Base-by-base conservation (phyloP, 148 eudicot species). In the Heliamphora exappendiculata region DNA sequence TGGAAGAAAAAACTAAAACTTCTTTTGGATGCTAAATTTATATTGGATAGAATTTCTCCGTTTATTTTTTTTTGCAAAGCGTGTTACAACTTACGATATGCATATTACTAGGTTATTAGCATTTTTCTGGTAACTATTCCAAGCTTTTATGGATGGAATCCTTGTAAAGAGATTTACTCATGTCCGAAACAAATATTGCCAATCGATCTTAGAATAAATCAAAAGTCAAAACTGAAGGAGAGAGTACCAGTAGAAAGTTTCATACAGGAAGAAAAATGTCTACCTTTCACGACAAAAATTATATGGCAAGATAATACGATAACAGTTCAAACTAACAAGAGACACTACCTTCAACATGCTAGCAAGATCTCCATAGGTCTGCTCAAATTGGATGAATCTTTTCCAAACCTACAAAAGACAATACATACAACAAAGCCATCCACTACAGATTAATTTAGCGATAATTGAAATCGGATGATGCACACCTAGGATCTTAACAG, bases 351-450 rank as follows among this genome's bases (percentile, higher is more conserved):
- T 95, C 80, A 95, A 84, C 94, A 95, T 95, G 85, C 99, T 95
- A 65, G 96, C 83, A 82, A 95, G 97, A 82, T 95, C 99, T 84
- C 99, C 99, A 81, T 95, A 95, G 60, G 88, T 92, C 83, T 92
- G 96, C 89, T 95, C 99, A 85, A 95, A 95, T 75, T 95, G 87
- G n/a, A 77, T 73, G 79, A 92, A 95, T 76, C 88, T 89, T 81
- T 92, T 91, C 99, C 99, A 95, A 64, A 95, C 92, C 99, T 95
- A 81, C 75, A 81, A n/a, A 58, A 53, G 71, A 78, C 59, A 81
- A 75, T 12, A 20, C 31, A 57, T 11, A 2, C n/a, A n/a, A n/a
- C n/a, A 60, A 78, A 58, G 22, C 20, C 5, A 50, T 22, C 60
- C 69, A 24, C 19, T 53, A 54, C 33, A 76, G 39, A 49, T 67